phyloP scores from a whole-genome alignment of 1,284 basidiomycete species.

The Cryptococcus sp. region DNA sequence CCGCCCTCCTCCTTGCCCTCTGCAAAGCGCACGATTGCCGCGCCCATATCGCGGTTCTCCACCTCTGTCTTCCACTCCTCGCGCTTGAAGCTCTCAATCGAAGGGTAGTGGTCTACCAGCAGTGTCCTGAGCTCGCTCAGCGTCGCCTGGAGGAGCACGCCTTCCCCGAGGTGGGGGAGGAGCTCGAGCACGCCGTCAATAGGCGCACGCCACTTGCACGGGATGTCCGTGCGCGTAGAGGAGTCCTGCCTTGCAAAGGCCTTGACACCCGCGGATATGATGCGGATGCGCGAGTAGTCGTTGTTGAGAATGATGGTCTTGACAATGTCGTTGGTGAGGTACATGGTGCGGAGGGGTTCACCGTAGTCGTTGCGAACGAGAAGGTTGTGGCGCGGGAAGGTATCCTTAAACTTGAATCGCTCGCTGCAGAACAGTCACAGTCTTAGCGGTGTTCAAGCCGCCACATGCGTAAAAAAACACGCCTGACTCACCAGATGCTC shows the following conservation, averaged over 20 bases:
- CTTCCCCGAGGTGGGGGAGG: constrained; percentile 69
- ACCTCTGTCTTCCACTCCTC: constrained; percentile 25
- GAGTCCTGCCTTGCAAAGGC: constrained; percentile 59
- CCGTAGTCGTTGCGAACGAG: constrained; percentile 85
- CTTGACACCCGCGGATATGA: constrained; percentile 89
- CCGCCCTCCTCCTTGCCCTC: constrained; percentile 57
- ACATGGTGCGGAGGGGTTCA: constrained; percentile 73
- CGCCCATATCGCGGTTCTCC: constrained; percentile 54
- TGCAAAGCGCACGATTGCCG: constrained; percentile 67
- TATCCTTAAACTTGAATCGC: constrained; percentile 67
- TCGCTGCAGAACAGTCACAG: constrained; percentile 52
- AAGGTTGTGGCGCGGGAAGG: constrained; percentile 61
- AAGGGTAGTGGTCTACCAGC: constrained; percentile 72
- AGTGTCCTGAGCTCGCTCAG: constrained; percentile 63
- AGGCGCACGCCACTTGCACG: constrained; percentile 64
- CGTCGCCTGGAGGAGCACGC: constrained; percentile 62
- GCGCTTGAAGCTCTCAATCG: constrained; percentile 65
- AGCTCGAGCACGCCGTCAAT: constrained; percentile 81
- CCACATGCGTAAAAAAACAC: not conserved
- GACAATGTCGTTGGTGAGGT: constrained; percentile 82
- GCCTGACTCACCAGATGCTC: constrained; percentile 46
- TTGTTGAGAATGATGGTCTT: constrained; percentile 75
- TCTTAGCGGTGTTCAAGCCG: not conserved
- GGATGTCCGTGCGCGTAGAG: constrained; percentile 47
- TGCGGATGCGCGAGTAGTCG: constrained; percentile 77